Base-by-base conservation (phyloP, 805 yeast species). In the Alloascoidea hylecoeti region DNA sequence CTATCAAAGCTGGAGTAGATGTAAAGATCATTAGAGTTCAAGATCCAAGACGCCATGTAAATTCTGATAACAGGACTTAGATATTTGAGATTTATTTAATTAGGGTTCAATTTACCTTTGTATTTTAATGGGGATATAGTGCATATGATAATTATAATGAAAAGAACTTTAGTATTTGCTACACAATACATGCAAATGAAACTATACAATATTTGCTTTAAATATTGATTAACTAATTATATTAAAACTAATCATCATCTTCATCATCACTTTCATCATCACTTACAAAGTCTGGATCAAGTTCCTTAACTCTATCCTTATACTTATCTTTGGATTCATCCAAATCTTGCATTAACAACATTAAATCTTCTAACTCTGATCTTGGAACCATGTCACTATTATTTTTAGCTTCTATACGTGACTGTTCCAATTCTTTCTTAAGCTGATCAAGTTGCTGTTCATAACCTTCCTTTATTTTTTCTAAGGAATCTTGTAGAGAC, bases 291-390 rank as follows among this genome's bases (percentile, higher is more conserved):
- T 68, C 77, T 38, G 67, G 73, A 0, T 83, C 84, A 3, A 75
- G 49, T 0, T 52, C 59, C 40, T 61, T 63, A 30, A 79, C 62
- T 41, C 60, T 64, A 4, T 55, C 48, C 49, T 77, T 78, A 52
- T 82, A 77, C 43, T 63, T 63, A 18, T 64, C 60, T 41, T 73
- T 73, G 44, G 69, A 72, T 37, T 78, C 85, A 42, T 85, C 94
- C 46, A 84, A 59, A 35, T 83, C 94, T 15, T 80, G 71, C 53
- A 86, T 73, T 15, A 86, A 59, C 16, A 84, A 56, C 75, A 85
- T 69, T 48, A 85, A 55, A 44, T 83, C 94, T 47, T 85, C 95
- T 6, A 75, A 49, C 17, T 76, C 83, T 2, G 68, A 49, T 43
- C 63, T 65, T 2, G 74, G 67, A 13, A 68, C 76, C 39, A 38